Evolutionary conservation across 768 basidiomycete species (phyloP), one percentile per base, ranked within the genome.

Genomic region (Suillus sp.): DNA sequence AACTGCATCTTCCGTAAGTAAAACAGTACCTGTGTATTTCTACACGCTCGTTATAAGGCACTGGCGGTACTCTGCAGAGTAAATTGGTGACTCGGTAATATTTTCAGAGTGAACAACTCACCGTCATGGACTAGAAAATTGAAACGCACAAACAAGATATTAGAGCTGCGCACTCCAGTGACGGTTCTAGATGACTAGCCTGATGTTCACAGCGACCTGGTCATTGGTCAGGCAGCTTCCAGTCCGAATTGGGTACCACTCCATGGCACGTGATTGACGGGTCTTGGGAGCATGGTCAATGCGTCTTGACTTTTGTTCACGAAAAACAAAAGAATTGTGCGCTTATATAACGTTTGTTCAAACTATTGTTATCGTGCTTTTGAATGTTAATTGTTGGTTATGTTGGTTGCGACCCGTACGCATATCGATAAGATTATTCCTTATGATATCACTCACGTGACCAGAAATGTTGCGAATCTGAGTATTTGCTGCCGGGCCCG

Each of bases 1-100:
- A 55, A 61, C 56, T 62, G 64, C 71, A 76, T 76, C 16, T 38
- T 27, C 56, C 20, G 30, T 57, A 20, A n/a, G 25, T 38, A 18
- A 57, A 22, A 38, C 25, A 27, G 18, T 27, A 38, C 35, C 38
- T 18, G 2, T 57, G 37, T 56, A 37, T 25, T 32, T 32, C 51
- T 53, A 53, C 51, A 53, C 51, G 30, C 25, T 37, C 9, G 35
- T 25, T 37, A 4, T 34, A 34, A 34, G 22, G 35, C 34, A n/a
- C 20, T 34, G 32, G 32, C 20, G 13, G 34, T 35, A n/a, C 6
- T 57, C 55, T 57, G 37, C 25, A 27, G 5, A 27, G 55, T 25
- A 57, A 20, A 57, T 57, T 57, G 5, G 55, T 57, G 35, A 57
- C 18, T 57, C 20, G 30, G 25, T 5, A 16, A 20, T 38, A 20